Evolutionary conservation across 1,139 yeast genomes (phyloP), one percentile per base, ranked within the genome.

Genomic region (Kurtzmaniella quercitrusa): DNA sequence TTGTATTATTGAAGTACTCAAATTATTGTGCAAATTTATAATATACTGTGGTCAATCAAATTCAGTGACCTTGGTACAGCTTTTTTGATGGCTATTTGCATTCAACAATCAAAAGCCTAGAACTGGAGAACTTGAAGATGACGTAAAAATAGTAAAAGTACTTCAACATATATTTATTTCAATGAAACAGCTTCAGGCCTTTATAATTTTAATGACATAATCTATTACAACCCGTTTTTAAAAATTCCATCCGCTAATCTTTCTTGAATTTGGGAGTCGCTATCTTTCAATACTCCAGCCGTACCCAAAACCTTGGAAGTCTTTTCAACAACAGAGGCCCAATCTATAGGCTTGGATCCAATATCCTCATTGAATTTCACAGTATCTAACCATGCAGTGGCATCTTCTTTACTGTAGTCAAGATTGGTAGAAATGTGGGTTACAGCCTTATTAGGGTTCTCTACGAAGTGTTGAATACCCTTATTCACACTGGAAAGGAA

Each of bases 351-450:
- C 2, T 42, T 50, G 14, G 52, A 50, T 1, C 76, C 72, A 7
- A 81, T 73, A 30, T 74, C 61, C 5, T 63, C 51, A 50, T 77
- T 74, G 63, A 88, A 88, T 47, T 68, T 57, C 11, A 88, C 96
- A 0, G 95, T 86, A 49, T 82, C 72, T 47, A 84, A 67, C 96
- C 96, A 88, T 46, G 78, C 83, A 16, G 68, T 61, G 11, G 95
- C 95, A 60, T 89, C 96, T 42, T 75, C 88, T 43, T 74, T 71
- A 1, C 87, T 65, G 64, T 89, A 89, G 61, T 88, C 96, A 52
- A 89, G 71, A 52, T 85, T 77, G 5, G 70, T 64, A 36, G 79
- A 68, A 48, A 89, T 89, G 55, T 78, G 80, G 40, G 74, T 68
- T 8, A 84, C 72, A 1, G 93, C 86, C 54, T 85, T 89, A 1